Evolutionary conservation across 2,329 filamentous ascomycete species (phyloP), one percentile per base, ranked within the genome.

Genomic region (Phaeoacremonium minimum): DNA sequence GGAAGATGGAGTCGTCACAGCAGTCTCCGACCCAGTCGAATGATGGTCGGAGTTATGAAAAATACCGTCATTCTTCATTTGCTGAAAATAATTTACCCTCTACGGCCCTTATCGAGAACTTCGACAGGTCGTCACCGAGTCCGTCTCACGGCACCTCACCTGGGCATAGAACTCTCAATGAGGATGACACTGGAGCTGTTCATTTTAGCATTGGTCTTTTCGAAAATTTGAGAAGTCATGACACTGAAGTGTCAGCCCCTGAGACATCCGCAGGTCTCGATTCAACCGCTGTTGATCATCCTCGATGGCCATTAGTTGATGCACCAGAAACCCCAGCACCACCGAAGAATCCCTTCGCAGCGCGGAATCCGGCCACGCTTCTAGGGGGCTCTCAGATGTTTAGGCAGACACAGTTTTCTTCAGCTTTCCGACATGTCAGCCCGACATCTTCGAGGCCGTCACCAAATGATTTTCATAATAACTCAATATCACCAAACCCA

Each of bases 391-490:
- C 72, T 7, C 74, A 80, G 49, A 58, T 80, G 7, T 80, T 80
- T 45, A 65, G 61, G 1, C 67, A 71, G 44, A 78, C 75, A 1
- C 75, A 75, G 43, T 60, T 60, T 19, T 77, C 75, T 3, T 77
- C 75, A 2, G 72, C 64, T 2, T 48, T 67, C 13, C 75, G 69
- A 46, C 61, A 58, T 16, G 53, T 60, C 31, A 79, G 73, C 40
- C 75, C 75, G 15, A 78, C 75, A 1, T 78, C 73, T 2, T 79
- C 75, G 2, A 63, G 75, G 9, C 75, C 75, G 0, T 80, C 75
- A 2, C 75, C 75, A 1, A 58, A 66, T 29, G 46, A 68, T 4
- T 65, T 72, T 9, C 47, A 48, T 12, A 52, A 60, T 16, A 62
- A 71, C 34, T 56, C 61, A 1, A 66, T 70, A 4, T 74, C 72